These are phyloP conservation scores for Gymnopilus dilepis DNA, from an alignment of 768 basidiomycete species.

Conservation along the genomic window DNA sequence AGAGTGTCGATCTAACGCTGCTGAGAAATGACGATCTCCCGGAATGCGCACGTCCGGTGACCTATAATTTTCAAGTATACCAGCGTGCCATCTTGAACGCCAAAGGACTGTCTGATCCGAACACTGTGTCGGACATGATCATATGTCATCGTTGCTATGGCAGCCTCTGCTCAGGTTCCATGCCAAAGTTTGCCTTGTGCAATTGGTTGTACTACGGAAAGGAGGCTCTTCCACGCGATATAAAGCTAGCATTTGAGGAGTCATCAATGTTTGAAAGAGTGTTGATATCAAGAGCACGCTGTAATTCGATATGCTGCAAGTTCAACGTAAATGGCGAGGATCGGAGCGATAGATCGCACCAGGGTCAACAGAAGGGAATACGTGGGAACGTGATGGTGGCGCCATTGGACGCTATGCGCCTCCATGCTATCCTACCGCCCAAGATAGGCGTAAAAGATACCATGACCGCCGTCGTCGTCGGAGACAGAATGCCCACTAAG, in stretches of 20 bases:
- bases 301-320: background rate
- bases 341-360: background rate
- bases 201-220: background rate
- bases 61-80: background rate
- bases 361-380: background rate
- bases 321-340: background rate
- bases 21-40: background rate
- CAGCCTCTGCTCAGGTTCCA: background rate
- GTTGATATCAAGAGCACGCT: background rate
- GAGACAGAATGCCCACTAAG: background rate
- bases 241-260: background rate
- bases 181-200: background rate
- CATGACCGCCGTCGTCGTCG: background rate
- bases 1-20: background rate
- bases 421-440: background rate
- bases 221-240: background rate
- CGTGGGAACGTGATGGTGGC: background rate
- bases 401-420: background rate
- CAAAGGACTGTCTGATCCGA: background rate
- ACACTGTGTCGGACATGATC: background rate
- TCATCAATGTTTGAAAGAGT: background rate
- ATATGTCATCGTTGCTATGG: background rate
- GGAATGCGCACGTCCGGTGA: background rate
- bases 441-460: background rate
- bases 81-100: background rate